Percentiles rank a stretch among this genome's conserved stretches.
Evolutionary conservation across 495 filamentous ascomycete genomes (phyloP).

Genomic region (Penicillium cinerascens): DNA sequence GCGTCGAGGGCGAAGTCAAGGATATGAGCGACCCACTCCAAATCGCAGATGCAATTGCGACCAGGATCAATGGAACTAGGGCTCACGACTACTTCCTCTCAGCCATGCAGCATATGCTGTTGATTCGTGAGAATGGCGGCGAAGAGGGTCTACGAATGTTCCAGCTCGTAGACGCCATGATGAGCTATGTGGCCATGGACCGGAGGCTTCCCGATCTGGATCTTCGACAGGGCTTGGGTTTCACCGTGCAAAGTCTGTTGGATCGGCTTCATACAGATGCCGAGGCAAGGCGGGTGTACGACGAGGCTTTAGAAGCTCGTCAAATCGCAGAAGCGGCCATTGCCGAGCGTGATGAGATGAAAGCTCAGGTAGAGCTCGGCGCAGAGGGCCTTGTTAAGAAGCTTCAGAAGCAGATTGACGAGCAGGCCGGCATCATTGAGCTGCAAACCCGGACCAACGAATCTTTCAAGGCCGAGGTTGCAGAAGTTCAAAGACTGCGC

Average conservation of each 20-base stretch:
- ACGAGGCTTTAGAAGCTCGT: constrained; percentile 83
- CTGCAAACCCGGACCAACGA: constrained; percentile 83
- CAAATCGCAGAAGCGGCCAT: constrained; percentile 94
- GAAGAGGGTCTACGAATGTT: constrained; percentile 96
- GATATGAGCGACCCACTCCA: constrained; percentile 91
- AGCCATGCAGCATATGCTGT: constrained; percentile 87
- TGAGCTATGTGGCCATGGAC: constrained; percentile 99
- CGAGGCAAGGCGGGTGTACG: constrained; percentile 84
- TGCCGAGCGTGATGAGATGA: constrained; percentile 95
- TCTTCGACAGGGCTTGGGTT: constrained; percentile 93
- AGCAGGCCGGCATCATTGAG: constrained; percentile 86
- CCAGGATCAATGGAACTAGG: constrained; percentile 75
- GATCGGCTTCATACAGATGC: constrained; percentile 96
- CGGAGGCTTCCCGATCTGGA: constrained; percentile 93
- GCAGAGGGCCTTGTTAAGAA: constrained; percentile 93
- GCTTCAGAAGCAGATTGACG: constrained; percentile 87
- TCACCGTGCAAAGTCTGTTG: constrained; percentile 91
- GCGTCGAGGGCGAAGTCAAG: constrained; percentile 84
- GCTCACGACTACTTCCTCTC: constrained; percentile 95
- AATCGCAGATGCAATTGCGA: constrained; percentile 90
- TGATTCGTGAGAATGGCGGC: constrained; percentile 88
- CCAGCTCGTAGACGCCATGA: constrained; percentile 95
- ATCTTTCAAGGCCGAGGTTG: constrained; percentile 80
- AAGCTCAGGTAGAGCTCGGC: constrained; percentile 83
- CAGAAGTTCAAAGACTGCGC: constrained; percentile 78